A percentile compares a stretch with the other conserved stretches of the same genome.
Evolutionary conservation across 768 basidiomycete species (phyloP).

Genomic region (Boletus tomentosulus): DNA sequence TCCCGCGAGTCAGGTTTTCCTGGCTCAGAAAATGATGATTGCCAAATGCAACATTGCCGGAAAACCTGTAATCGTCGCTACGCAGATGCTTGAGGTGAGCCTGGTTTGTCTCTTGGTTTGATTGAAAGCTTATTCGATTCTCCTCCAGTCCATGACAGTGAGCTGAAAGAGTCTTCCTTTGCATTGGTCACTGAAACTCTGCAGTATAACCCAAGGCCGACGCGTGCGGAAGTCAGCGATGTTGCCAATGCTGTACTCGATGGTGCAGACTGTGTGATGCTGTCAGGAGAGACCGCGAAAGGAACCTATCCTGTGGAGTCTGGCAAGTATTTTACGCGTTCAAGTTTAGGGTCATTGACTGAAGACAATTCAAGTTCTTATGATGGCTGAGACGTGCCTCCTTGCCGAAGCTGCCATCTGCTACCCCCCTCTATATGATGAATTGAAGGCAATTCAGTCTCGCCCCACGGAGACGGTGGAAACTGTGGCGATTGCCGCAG

Average conservation of each 20-base stretch:
- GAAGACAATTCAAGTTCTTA: conserved; percentile 58
- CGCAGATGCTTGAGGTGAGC: conserved; percentile 95
- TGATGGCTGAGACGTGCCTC: conserved; percentile 99
- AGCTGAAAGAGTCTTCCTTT: conserved; percentile 15
- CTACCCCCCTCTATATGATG: conserved; percentile 92
- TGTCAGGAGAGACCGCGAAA: conserved; percentile 99
- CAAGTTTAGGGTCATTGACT: conserved; percentile 1
- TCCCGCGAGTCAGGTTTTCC: conserved; percentile 97
- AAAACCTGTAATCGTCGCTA: conserved; percentile 98
- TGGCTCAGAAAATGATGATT: conserved; percentile 99
- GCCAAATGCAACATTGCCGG: conserved; percentile 97
- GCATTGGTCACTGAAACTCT: conserved; percentile 8
- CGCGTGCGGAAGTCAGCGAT: conserved; percentile 98
- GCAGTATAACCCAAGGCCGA: conserved; percentile 96
- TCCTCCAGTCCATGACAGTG: conserved; percentile 87
- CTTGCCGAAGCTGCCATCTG: conserved; percentile 95
- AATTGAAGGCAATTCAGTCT: conserved; percentile 70
- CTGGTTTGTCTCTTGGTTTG: neutral
- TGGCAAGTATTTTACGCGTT: conserved; percentile 43
- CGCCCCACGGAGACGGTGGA: conserved; percentile 93
- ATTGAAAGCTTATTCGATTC: conserved; percentile 8
- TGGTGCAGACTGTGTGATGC: conserved; percentile 99
- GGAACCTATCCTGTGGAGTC: conserved; percentile 95
- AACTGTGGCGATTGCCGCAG: conserved; percentile 94
- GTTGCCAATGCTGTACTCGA: conserved; percentile 99